A percentile compares a stretch with the other conserved stretches of the same genome.
Evolutionary conservation across 148 eudicot genomes (phyloP).

Genomic region (Bassia scoparia): DNA sequence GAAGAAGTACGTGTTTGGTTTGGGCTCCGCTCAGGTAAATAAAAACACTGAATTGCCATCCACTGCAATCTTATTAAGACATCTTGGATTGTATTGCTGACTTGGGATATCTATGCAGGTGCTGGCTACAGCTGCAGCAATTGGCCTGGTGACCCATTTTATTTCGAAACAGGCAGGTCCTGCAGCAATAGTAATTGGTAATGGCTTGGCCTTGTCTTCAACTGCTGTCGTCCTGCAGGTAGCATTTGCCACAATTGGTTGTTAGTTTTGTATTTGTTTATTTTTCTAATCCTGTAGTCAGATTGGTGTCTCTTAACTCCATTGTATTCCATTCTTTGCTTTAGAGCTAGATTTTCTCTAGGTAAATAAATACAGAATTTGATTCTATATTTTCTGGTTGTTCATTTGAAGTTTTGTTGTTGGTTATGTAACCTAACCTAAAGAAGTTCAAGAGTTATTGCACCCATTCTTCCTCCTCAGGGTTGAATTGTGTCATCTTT

Average conservation of each 20-base stretch:
- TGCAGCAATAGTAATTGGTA: slow-evolving; percentile 94
- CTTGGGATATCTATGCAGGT: slow-evolving; percentile 47
- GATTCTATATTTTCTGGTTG: background rate
- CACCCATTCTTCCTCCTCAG: background rate
- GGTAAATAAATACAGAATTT: background rate
- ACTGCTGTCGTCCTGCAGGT: slow-evolving; percentile 99
- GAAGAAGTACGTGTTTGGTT: slow-evolving; percentile 99
- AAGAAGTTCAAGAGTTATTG: background rate
- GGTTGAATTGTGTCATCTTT: background rate
- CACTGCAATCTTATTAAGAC: background rate
- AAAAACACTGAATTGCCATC: slow-evolving; percentile 4
- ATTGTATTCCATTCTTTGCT: background rate
- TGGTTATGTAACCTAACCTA: background rate
- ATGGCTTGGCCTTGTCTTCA: slow-evolving; percentile 96
- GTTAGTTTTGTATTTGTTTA: slow-evolving; percentile 3
- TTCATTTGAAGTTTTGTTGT: background rate
- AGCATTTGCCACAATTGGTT: slow-evolving; percentile 19
- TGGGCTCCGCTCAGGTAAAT: slow-evolving; percentile 96
- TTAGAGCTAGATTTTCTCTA: background rate
- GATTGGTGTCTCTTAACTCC: background rate
- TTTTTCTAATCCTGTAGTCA: background rate
- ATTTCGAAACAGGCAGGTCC: slow-evolving; percentile 73
- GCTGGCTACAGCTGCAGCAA: slow-evolving; percentile 69
- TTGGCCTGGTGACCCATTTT: slow-evolving; percentile 75
- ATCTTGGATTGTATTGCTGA: slow-evolving; percentile 13